Percentiles rank a stretch among this genome's conserved stretches.
Conservation (phyloP, 2,329 filamentous ascomycete genomes). For the Fusarium sp. region DNA sequence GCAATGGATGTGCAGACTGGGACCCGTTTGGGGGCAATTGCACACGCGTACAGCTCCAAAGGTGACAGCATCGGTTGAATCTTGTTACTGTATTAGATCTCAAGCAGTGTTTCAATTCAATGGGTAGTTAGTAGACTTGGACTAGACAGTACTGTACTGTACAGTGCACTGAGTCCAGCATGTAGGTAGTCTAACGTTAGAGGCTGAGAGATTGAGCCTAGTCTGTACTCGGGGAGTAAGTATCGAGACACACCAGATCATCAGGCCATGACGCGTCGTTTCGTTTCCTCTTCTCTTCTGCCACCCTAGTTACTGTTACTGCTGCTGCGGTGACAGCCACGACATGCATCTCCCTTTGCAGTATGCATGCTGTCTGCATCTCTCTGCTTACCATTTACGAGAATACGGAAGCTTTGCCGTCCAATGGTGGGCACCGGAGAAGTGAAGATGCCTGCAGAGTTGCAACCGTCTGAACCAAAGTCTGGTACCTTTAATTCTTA, state of each 20-base stretch:
- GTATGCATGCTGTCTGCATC: conserved; percentile 21
- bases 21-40: conserved; percentile 25
- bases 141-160: not conserved
- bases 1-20: conserved; percentile 30
- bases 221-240: conserved; percentile 24
- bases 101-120: not conserved
- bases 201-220: too few relatives aligned
- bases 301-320: not conserved
- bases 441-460: conserved; percentile 16
- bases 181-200: not conserved
- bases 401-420: conserved; percentile 26
- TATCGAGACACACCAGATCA: conserved; percentile 40
- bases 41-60: conserved; percentile 37
- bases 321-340: conserved; percentile 33
- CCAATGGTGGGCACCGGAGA: conserved; percentile 18
- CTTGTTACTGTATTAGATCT: conserved; percentile 12
- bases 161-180: not conserved
- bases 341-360: not conserved
- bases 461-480: conserved; percentile 24
- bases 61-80: conserved; percentile 8
- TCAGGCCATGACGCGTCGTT: conserved; percentile 49
- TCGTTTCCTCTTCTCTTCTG: conserved; percentile 3
- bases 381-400: conserved; percentile 35
- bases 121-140: too few relatives aligned
- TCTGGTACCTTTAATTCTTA: conserved; percentile 32